phyloP scores from a whole-genome alignment of 2,329 filamentous ascomycete species.

The Arachnopeziza araneosa region DNA sequence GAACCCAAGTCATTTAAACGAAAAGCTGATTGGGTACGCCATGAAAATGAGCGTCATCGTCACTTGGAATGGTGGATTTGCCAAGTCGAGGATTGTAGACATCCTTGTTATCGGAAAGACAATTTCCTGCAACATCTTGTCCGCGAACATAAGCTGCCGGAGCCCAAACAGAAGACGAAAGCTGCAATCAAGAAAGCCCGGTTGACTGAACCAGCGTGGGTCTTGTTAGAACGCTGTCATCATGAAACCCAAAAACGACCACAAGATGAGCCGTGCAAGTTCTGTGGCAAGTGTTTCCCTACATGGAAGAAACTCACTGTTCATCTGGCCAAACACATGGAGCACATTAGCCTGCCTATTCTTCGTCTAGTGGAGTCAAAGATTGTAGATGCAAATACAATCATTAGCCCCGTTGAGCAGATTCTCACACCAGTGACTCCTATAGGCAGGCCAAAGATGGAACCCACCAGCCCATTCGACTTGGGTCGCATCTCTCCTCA shows the following conservation, averaged over 20 bases:
- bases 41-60: slow-evolving; percentile 87
- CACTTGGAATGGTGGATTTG: slow-evolving; percentile 91
- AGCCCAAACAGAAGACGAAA: slow-evolving; percentile 75
- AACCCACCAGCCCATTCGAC: slow-evolving; percentile 23
- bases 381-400: slow-evolving; percentile 52
- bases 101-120: slow-evolving; percentile 80
- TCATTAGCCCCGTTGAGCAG: slow-evolving; percentile 60
- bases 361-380: slow-evolving; percentile 52
- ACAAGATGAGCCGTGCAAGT: slow-evolving; percentile 75
- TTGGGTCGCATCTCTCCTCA: slow-evolving; percentile 24
- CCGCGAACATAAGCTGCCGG: slow-evolving; percentile 79
- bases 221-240: slow-evolving; percentile 72
- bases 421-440: slow-evolving; percentile 27
- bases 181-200: slow-evolving; percentile 55
- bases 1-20: slow-evolving; percentile 91
- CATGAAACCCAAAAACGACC: slow-evolving; percentile 60
- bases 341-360: slow-evolving; percentile 80
- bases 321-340: slow-evolving; percentile 93
- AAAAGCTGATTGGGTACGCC: slow-evolving; percentile 92
- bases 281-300: slow-evolving; percentile 74
- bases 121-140: slow-evolving; percentile 93
- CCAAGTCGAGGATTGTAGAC: slow-evolving; percentile 71
- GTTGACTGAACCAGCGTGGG: slow-evolving; percentile 63
- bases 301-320: slow-evolving; percentile 92
- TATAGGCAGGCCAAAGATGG: slow-evolving; percentile 20